Percentiles rank a stretch among this genome's conserved stretches.
Conservation (phyloP, 148 eudicot species). For the Limonium bicolor region DNA sequence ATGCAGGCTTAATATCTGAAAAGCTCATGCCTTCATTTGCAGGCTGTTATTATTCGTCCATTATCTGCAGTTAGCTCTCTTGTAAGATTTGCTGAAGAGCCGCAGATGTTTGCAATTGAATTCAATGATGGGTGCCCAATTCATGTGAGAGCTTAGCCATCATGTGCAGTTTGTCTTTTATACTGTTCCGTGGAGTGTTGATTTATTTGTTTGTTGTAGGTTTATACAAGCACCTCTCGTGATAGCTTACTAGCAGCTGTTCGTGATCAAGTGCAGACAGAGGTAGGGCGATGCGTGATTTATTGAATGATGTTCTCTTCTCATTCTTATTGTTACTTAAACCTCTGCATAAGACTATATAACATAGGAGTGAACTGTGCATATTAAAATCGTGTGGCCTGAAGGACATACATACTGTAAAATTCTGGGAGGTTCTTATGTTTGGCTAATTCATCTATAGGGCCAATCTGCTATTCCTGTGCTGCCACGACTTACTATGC, state of each 20-base stretch:
- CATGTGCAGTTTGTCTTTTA: neutral
- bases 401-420: no score
- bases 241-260: constrained; percentile 98
- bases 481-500: constrained; percentile 89
- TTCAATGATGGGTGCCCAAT: constrained; percentile 92
- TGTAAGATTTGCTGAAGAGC: constrained; percentile 97
- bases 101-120: constrained; percentile 97
- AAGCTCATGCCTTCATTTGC: constrained; percentile 11
- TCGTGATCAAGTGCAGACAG: constrained; percentile 83
- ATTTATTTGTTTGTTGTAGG: constrained; percentile 31
- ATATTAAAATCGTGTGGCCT: no score
- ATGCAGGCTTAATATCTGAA: neutral
- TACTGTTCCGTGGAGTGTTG: neutral
- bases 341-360: no score
- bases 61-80: constrained; percentile 75
- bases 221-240: constrained; percentile 93
- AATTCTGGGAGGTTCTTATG: no score
- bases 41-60: constrained; percentile 95
- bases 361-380: no score
- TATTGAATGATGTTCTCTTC: constrained; percentile 15
- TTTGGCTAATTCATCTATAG: constrained; percentile 26
- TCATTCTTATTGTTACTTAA: no score
- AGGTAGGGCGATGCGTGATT: constrained; percentile 60
- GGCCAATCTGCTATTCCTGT: constrained; percentile 85
- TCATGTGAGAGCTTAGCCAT: constrained; percentile 42